Evolutionary conservation across 495 filamentous ascomycete genomes (phyloP).

Genomic region (Symbiotaphrina buchneri): DNA sequence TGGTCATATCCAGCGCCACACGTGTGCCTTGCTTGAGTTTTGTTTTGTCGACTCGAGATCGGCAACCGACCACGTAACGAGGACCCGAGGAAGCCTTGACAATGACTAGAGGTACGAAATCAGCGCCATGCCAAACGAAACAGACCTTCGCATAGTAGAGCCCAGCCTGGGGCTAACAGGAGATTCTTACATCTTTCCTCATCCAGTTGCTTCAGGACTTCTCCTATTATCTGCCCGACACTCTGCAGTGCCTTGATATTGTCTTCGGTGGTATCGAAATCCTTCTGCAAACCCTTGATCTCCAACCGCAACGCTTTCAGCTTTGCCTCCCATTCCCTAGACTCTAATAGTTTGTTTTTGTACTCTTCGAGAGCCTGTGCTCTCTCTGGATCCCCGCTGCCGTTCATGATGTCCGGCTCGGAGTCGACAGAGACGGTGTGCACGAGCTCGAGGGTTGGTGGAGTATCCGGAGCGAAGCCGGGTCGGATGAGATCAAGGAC

Average conservation of each 20-base stretch:
- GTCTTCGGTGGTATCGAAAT: slow-evolving; percentile 92
- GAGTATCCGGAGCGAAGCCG: background rate
- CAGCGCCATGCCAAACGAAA: background rate
- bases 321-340: slow-evolving; percentile 96
- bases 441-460: background rate
- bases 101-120: slow-evolving; percentile 24
- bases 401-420: slow-evolving; percentile 9
- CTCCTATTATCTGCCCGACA: slow-evolving; percentile 97
- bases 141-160: too few species aligned
- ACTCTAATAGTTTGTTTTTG: slow-evolving; percentile 84
- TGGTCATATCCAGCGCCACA: slow-evolving; percentile 98
- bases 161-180: background rate
- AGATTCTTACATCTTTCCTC: slow-evolving; percentile 76
- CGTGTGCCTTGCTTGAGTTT: slow-evolving; percentile 97
- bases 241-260: slow-evolving; percentile 99
- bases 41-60: slow-evolving; percentile 88
- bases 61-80: slow-evolving; percentile 94
- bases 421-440: background rate
- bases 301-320: slow-evolving; percentile 77
- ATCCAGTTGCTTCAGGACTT: slow-evolving; percentile 96
- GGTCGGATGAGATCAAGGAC: too few species aligned
- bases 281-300: slow-evolving; percentile 83
- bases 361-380: slow-evolving; percentile 68
- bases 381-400: slow-evolving; percentile 33
- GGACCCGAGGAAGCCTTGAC: slow-evolving; percentile 92